A percentile compares a stretch with the other conserved stretches of the same genome.
phyloP scores from a whole-genome alignment of 2,329 filamentous ascomycete genomes.

The Fusarium sublunatum region DNA sequence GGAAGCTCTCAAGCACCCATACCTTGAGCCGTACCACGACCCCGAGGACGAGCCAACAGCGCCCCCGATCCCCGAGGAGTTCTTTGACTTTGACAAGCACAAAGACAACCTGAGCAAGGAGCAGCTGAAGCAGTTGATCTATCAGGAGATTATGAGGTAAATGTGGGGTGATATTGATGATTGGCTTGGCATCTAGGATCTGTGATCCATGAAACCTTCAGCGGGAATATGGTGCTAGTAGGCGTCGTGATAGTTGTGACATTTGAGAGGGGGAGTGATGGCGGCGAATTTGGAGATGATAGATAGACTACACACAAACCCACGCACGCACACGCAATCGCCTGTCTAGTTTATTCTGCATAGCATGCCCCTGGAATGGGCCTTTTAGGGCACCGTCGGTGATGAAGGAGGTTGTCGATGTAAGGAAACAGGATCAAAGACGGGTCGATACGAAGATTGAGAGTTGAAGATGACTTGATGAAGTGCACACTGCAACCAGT shows the following conservation, averaged over 20 bases:
- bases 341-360: constrained; percentile 22
- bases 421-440: constrained; percentile 25
- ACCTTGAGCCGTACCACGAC: constrained; percentile 98
- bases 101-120: constrained; percentile 99
- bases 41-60: constrained; percentile 98
- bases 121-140: constrained; percentile 96
- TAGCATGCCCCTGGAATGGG: constrained; percentile 22
- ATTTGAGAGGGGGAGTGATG: constrained; percentile 23
- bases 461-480: constrained; percentile 28
- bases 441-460: constrained; percentile 10
- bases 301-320: constrained; percentile 37
- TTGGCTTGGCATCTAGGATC: constrained; percentile 17
- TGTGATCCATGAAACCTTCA: constrained; percentile 16
- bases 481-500: constrained; percentile 35
- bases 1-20: constrained; percentile 96
- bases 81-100: constrained; percentile 99
- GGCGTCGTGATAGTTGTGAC: constrained; percentile 13
- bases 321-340: constrained; percentile 26
- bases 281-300: constrained; percentile 34
- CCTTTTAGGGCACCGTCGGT: constrained; percentile 22
- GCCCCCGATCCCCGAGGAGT: constrained; percentile 95
- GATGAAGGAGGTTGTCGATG: constrained; percentile 13
- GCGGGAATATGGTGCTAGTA: constrained; percentile 4
- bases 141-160: constrained; percentile 89
- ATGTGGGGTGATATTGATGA: constrained; percentile 9